Evolutionary conservation across 1,139 yeast genomes (phyloP).

Genomic region (Casaregolazyma lundiana): DNA sequence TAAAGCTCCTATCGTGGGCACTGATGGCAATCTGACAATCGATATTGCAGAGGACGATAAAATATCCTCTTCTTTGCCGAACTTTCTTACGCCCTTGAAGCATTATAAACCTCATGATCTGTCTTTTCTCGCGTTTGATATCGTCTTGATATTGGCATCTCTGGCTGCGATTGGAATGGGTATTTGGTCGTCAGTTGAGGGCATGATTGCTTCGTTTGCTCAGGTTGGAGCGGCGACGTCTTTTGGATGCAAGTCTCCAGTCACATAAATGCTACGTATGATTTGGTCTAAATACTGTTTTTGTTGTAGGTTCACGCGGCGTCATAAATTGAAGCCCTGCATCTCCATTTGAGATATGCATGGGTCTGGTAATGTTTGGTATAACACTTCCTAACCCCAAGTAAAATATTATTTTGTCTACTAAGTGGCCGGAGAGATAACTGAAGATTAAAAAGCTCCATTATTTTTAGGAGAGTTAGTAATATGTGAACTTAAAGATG

Average conservation of each 20-base stretch:
- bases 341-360: too few species aligned
- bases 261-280: too few species aligned
- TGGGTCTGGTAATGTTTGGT: too few species aligned
- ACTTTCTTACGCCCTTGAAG: background rate
- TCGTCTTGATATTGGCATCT: slow-evolving; percentile 36
- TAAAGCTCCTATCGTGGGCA: background rate
- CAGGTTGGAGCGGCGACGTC: slow-evolving; percentile 14
- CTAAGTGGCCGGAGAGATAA: too few species aligned
- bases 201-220: slow-evolving; percentile 11
- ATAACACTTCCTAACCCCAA: too few species aligned
- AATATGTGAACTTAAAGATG: too few species aligned
- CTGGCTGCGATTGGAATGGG: slow-evolving; percentile 38
- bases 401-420: too few species aligned
- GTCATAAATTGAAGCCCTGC: too few species aligned
- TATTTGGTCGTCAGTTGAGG: slow-evolving; percentile 30
- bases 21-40: background rate
- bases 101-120: background rate
- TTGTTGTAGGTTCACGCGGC: too few species aligned
- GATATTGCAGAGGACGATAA: background rate
- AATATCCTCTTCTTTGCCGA: background rate
- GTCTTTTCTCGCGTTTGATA: slow-evolving; percentile 13
- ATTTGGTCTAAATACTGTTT: too few species aligned
- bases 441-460: too few species aligned
- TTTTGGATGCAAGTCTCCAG: slow-evolving; percentile 13
- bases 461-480: too few species aligned